Evolutionary conservation across 108 stramenopile species (phyloP).

Genomic region (Pelagomonas calceolata): DNA sequence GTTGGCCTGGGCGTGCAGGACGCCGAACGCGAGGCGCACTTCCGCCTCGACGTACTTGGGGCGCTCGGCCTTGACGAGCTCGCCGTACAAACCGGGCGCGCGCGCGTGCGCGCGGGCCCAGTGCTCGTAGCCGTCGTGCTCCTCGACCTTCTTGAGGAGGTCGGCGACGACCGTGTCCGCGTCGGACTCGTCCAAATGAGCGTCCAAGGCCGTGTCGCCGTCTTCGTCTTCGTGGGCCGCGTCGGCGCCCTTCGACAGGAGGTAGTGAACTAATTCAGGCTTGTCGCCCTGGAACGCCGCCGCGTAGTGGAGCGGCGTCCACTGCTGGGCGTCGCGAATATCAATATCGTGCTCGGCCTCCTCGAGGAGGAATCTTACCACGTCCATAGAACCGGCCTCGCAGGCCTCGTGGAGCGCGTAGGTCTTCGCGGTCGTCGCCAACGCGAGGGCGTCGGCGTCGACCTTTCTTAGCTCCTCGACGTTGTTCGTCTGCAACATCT

Average conservation of each 20-base stretch:
- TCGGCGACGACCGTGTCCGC: neutral
- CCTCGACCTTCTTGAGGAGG: neutral
- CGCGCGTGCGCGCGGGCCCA: neutral
- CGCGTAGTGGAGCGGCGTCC: neutral
- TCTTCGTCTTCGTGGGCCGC: neutral
- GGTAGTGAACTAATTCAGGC: neutral
- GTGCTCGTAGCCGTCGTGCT: neutral
- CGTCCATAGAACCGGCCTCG: neutral
- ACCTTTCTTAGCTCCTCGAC: neutral
- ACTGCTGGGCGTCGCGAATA: neutral
- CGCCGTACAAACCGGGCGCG: neutral
- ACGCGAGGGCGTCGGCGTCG: neutral
- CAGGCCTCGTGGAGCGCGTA: slow-evolving; percentile 1
- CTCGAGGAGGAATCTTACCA: neutral
- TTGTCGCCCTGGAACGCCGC: neutral
- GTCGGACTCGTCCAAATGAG: neutral
- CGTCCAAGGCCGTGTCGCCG: neutral
- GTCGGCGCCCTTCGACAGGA: neutral
- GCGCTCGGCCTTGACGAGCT: too few species aligned
- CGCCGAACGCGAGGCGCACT: too few species aligned
- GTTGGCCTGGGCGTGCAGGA: too few species aligned
- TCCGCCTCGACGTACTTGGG: too few species aligned
- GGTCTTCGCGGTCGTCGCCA: neutral
- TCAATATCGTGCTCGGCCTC: neutral
- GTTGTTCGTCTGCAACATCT: neutral